Evolutionary conservation across 139 green algal genomes (phyloP), one percentile per base, ranked within the genome.

Genomic region (Ettlia oleoabundans): DNA sequence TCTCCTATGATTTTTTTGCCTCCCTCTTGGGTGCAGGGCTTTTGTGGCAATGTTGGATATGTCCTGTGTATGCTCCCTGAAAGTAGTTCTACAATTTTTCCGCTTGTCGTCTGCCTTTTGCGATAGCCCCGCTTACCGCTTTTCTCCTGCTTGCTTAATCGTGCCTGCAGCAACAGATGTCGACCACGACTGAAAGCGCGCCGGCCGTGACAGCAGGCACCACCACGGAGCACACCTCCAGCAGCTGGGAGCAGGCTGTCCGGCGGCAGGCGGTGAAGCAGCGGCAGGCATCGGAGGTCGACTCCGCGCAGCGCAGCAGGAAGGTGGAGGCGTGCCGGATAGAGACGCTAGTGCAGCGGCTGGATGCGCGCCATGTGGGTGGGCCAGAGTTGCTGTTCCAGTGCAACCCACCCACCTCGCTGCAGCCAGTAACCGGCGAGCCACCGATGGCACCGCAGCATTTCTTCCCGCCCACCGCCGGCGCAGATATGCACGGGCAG

Each of bases 111-210:
- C 42, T 75, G 66, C 66, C 22, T 22, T 0, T 7, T 38, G 63
- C 30, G 8, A 13, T 18, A 73, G 6, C 19, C 19, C 26, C 66
- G 4, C 15, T 21, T 18, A 22, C 24, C n/a, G n/a, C n/a, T n/a
- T n/a, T n/a, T n/a, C n/a, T n/a, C n/a, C n/a, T n/a, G n/a, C n/a
- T n/a, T 41, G 26, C 41, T 9, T 30, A 63, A 30, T 1, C 28
- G 28, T 24, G 41, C 5, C 76, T 77, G 78, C 78, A 83, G 47
- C 76, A 74, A 47, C 78, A 83, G 51, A 76, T 78, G 70, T 82
- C 68, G 40, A 76, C 67, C 7, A 88, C 84, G 0, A 88, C 70
- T 10, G 84, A 88, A n/a, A 75, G 53, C 38, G 61, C 81, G 58
- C 37, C 53, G 64, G 42, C 32, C 18, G 32, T 82, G 30, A 85